Evolutionary conservation across 2,329 filamentous ascomycete genomes (phyloP).

Genomic region (Nothopassalora personata): DNA sequence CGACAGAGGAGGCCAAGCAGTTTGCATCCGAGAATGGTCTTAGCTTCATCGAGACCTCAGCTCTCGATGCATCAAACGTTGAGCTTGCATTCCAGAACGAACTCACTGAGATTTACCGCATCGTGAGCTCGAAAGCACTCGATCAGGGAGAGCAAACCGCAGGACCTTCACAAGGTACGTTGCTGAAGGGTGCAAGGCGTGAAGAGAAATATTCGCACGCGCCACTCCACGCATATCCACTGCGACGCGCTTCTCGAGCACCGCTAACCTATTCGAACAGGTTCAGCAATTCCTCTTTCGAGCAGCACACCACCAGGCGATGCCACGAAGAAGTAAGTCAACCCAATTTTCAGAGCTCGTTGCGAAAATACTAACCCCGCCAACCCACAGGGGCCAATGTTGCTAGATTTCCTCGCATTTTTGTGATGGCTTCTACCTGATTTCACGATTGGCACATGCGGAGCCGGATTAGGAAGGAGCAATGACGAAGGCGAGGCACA

Average conservation of each 20-base stretch:
- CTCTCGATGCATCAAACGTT: slow-evolving; percentile 96
- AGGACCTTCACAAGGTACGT: slow-evolving; percentile 64
- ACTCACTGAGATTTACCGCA: slow-evolving; percentile 99
- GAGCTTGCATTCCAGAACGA: slow-evolving; percentile 98
- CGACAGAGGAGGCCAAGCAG: slow-evolving; percentile 71
- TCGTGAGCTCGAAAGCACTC: slow-evolving; percentile 95
- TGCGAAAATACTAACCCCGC: not conserved
- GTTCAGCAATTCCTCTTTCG: slow-evolving; percentile 60
- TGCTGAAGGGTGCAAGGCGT: too few relatives aligned
- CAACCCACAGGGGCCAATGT: slow-evolving; percentile 57
- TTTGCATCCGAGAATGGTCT: slow-evolving; percentile 78
- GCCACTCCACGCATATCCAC: too few relatives aligned
- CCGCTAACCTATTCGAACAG: too few relatives aligned
- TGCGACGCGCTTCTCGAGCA: too few relatives aligned
- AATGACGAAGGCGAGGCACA: not conserved
- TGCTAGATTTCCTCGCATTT: slow-evolving; percentile 50
- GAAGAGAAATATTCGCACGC: too few relatives aligned
- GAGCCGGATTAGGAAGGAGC: not conserved
- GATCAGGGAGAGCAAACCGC: slow-evolving; percentile 80
- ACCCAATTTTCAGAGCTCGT: not conserved
- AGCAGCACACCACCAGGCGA: slow-evolving; percentile 53
- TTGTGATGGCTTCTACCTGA: not conserved
- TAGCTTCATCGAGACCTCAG: slow-evolving; percentile 98
- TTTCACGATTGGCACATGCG: not conserved
- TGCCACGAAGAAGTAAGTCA: slow-evolving; percentile 57